Evolutionary conservation across 768 basidiomycete genomes (phyloP), one percentile per base, ranked within the genome.

Genomic region (Boletus bicolor): DNA sequence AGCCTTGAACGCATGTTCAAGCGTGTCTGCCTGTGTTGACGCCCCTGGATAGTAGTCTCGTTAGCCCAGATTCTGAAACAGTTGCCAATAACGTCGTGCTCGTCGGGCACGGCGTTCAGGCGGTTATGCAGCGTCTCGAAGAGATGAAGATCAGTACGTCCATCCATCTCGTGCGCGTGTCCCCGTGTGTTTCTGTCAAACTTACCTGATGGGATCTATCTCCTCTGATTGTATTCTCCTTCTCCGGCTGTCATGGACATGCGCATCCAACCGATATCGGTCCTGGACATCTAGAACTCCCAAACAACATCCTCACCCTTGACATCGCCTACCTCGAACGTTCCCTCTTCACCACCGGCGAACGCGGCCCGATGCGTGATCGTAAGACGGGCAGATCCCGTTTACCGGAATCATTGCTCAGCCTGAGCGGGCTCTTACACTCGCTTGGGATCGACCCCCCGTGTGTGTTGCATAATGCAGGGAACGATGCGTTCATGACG

Each of bases 71-170:
- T 64, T 85, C 87, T 1, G 91, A 93, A 63, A 86, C 82, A 14
- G 71, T 75, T 0, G 67, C 86, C 24, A 92, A 92, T 64, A 75
- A 75, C 19, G 81, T 93, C 36, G 86, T 92, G 15, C 75, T 93
- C 6, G 81, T 93, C 12, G 85, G 77, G 2, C 88, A 91, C 63
- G 78, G 78, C 19, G 67, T 82, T 39, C 72, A 74, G 37, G 78
- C 77, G 3, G 79, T 85, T 59, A 70, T 91, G 14, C 75, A 80
- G 39, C 78, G 83, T 17, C 74, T 92, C 37, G 86, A 89, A 50
- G 88, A 91, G 45, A 85, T 91, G 81, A 85, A 83, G 72, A 88
- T 91, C 65, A 87, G 90, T 91, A 65, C 64, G 87, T 70, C 24
- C 24, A 9, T 49, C 34, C 21, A 9, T 15, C 24, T 3, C 28